phyloP scores from a whole-genome alignment of 2,329 filamentous ascomycete species.

The Xylaria sp. region DNA sequence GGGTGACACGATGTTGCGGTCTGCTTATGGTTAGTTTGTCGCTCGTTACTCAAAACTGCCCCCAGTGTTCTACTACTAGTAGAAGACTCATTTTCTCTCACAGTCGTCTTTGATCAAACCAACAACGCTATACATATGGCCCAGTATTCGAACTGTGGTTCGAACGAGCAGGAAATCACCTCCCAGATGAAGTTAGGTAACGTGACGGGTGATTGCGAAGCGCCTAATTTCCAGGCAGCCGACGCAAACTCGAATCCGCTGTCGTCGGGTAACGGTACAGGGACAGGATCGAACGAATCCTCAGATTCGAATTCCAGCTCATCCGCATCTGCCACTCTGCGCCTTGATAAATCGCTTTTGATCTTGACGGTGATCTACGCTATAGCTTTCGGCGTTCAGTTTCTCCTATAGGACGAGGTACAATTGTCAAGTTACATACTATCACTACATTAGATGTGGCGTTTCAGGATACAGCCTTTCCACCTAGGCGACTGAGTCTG shows the following conservation, averaged over 20 bases:
- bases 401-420: conserved; percentile 6
- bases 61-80: neutral
- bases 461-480: conserved; percentile 18
- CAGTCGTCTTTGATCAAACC: conserved; percentile 64
- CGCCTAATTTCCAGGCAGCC: conserved; percentile 34
- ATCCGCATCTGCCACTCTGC: neutral
- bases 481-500: too few species aligned
- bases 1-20: conserved; percentile 69
- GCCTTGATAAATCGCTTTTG: conserved; percentile 10
- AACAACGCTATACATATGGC: conserved; percentile 61
- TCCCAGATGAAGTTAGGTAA: conserved; percentile 45
- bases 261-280: conserved; percentile 12
- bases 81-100: conserved; percentile 21
- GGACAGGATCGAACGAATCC: conserved; percentile 16
- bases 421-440: neutral
- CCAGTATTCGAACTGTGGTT: conserved; percentile 63
- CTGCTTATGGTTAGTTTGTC: conserved; percentile 59
- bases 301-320: conserved; percentile 18
- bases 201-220: conserved; percentile 45
- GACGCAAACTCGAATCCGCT: conserved; percentile 26
- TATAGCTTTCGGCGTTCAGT: neutral
- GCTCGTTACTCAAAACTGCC: neutral
- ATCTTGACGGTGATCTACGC: conserved; percentile 14
- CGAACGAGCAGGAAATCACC: conserved; percentile 55
- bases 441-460: conserved; percentile 16